Evolutionary conservation across 257 asterid genomes (phyloP).

Genomic region (Gentiana straminea): DNA sequence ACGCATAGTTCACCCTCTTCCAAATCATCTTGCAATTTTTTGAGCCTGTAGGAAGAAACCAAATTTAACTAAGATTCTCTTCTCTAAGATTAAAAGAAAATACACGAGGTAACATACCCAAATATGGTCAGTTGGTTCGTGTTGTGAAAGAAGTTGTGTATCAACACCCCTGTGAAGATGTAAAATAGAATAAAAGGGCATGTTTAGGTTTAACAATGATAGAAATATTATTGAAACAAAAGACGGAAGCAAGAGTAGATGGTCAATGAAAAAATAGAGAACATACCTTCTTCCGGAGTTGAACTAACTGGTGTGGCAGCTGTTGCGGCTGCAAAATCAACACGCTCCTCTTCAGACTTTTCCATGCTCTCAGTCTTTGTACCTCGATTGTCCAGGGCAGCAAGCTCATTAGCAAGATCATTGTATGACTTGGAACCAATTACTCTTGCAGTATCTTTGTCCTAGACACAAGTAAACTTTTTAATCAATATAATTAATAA

Average conservation of each 20-base stretch:
- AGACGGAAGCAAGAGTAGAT: conserved; percentile 1
- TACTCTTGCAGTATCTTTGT: conserved; percentile 61
- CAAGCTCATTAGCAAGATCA: conserved; percentile 84
- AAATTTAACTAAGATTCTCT: conserved; percentile 11
- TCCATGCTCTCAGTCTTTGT: conserved; percentile 31
- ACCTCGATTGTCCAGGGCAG: conserved; percentile 52
- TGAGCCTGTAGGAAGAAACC: conserved; percentile 43
- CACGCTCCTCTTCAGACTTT: conserved; percentile 48
- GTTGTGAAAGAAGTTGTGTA: conserved; percentile 57
- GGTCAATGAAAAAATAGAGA: background rate
- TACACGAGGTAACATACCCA: conserved; percentile 46
- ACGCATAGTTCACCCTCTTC: conserved; percentile 92
- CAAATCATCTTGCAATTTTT: conserved; percentile 75
- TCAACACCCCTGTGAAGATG: conserved; percentile 58
- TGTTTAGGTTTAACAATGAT: no score
- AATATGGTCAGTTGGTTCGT: conserved; percentile 86
- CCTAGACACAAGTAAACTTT: conserved; percentile 30
- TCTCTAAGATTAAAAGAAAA: conserved; percentile 8
- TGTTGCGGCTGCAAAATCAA: conserved; percentile 95
- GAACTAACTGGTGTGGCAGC: conserved; percentile 91
- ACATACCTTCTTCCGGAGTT: conserved; percentile 56
- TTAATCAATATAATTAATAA: background rate
- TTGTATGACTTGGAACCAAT: conserved; percentile 89
- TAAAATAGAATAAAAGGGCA: conserved; percentile 13
- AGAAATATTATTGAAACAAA: no score